Conservation (phyloP, 345 rosid genomes). For the Salix udensis region DNA sequence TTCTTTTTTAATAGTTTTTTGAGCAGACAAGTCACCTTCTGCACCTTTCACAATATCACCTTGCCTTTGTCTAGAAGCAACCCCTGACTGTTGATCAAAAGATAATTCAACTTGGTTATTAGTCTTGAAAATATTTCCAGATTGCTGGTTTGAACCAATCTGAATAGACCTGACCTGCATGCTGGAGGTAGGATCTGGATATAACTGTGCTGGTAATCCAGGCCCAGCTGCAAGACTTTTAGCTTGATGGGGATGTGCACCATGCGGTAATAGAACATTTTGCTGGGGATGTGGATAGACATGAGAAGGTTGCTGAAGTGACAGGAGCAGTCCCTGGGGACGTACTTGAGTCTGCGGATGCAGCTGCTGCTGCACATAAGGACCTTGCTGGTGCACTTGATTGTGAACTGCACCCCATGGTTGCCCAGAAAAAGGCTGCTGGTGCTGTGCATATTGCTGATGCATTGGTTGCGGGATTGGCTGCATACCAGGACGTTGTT, state of each 20-base stretch:
- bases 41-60: conserved; percentile 31
- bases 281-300: conserved; percentile 41
- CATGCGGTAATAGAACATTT: conserved; percentile 27
- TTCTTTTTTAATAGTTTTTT: conserved; percentile 28
- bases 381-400: conserved; percentile 37
- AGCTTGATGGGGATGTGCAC: conserved; percentile 30
- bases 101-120: conserved; percentile 25
- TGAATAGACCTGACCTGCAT: conserved; percentile 30
- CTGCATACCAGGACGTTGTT: conserved; percentile 37
- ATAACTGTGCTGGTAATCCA: conserved; percentile 25
- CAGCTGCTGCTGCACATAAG: conserved; percentile 38
- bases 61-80: conserved; percentile 22
- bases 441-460: conserved; percentile 45
- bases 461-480: conserved; percentile 39
- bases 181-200: conserved; percentile 30
- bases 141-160: conserved; percentile 29
- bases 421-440: conserved; percentile 48
- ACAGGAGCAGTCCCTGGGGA: conserved; percentile 39
- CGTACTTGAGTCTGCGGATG: conserved; percentile 39
- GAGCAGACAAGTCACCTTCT: conserved; percentile 28
- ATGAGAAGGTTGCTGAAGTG: conserved; percentile 29
- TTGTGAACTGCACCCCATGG: conserved; percentile 32
- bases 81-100: conserved; percentile 29
- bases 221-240: conserved; percentile 36
- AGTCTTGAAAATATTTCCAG: conserved; percentile 23